Conservation (phyloP, 768 basidiomycete species). For the Amanita exitialis region DNA sequence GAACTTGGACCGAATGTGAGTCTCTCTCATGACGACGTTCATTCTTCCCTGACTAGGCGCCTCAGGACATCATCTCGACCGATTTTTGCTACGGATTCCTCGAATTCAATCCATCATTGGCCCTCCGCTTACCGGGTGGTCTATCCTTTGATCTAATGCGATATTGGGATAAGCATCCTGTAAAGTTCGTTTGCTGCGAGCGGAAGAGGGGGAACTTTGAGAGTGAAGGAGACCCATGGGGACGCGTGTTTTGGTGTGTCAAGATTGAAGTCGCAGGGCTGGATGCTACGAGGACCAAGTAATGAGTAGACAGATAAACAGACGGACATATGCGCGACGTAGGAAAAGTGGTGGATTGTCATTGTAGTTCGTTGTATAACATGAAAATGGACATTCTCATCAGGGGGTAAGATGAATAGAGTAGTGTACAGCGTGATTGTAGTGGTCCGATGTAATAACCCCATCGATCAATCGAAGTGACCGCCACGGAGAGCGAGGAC, state of each 20-base stretch:
- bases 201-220: slow-evolving; percentile 15
- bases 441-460: not conserved
- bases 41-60: not conserved
- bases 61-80: slow-evolving; percentile 60
- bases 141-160: slow-evolving; percentile 72
- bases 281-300: not conserved
- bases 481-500: slow-evolving; percentile 95
- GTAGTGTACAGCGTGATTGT: not conserved
- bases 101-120: slow-evolving; percentile 54
- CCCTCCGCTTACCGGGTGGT: slow-evolving; percentile 72
- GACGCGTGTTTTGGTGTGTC: slow-evolving; percentile 44
- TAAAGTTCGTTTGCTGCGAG: slow-evolving; percentile 79
- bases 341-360: not conserved
- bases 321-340: not conserved
- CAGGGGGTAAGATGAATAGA: not conserved
- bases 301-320: not conserved
- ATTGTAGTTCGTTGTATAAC: not conserved
- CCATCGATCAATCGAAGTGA: slow-evolving; percentile 6
- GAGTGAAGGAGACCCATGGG: slow-evolving; percentile 28
- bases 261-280: slow-evolving; percentile 29
- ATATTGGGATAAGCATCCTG: slow-evolving; percentile 94
- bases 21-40: slow-evolving; percentile 8
- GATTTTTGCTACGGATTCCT: slow-evolving; percentile 88
- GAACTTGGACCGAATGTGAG: slow-evolving; percentile 55
- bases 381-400: not conserved